phyloP scores from a whole-genome alignment of 2,329 filamentous ascomycete genomes.

The Calonectria pteridis region DNA sequence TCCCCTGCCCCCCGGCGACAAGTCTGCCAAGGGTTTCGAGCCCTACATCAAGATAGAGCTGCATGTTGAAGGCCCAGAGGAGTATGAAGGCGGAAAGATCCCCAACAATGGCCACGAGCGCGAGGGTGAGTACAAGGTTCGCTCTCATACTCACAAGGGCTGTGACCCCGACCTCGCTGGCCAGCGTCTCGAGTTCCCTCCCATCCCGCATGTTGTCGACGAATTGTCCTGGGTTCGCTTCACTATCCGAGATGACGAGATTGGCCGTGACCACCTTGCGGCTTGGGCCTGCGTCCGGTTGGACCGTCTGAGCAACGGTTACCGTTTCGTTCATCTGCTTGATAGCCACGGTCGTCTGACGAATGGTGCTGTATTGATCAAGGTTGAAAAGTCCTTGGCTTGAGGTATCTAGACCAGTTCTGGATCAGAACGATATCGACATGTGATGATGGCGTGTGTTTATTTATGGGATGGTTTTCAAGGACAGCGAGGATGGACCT shows the following conservation, averaged over 20 bases:
- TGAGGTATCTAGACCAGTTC: neutral
- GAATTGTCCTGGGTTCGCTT: slow-evolving; percentile 82
- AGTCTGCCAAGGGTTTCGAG: slow-evolving; percentile 69
- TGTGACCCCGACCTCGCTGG: slow-evolving; percentile 72
- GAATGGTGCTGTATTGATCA: slow-evolving; percentile 79
- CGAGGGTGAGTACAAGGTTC: slow-evolving; percentile 66
- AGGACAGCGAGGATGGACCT: neutral
- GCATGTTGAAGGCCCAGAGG: slow-evolving; percentile 78
- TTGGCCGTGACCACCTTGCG: slow-evolving; percentile 81
- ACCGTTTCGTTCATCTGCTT: slow-evolving; percentile 81
- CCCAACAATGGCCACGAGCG: slow-evolving; percentile 56
- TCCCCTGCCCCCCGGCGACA: slow-evolving; percentile 70
- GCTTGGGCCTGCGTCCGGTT: slow-evolving; percentile 92
- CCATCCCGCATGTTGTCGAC: slow-evolving; percentile 69
- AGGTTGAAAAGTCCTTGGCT: slow-evolving; percentile 71
- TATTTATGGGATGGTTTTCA: neutral
- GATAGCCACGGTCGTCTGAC: slow-evolving; percentile 76
- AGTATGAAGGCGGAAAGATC: slow-evolving; percentile 52
- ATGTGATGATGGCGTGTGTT: neutral
- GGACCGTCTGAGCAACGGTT: slow-evolving; percentile 81
- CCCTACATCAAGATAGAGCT: slow-evolving; percentile 89
- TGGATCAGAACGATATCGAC: neutral
- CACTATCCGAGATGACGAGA: slow-evolving; percentile 89
- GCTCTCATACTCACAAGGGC: slow-evolving; percentile 70
- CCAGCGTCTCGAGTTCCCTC: slow-evolving; percentile 69